These are phyloP conservation scores for Nepenthes gracilis DNA, from an alignment of 148 eudicot species.

Conservation along the genomic window DNA sequence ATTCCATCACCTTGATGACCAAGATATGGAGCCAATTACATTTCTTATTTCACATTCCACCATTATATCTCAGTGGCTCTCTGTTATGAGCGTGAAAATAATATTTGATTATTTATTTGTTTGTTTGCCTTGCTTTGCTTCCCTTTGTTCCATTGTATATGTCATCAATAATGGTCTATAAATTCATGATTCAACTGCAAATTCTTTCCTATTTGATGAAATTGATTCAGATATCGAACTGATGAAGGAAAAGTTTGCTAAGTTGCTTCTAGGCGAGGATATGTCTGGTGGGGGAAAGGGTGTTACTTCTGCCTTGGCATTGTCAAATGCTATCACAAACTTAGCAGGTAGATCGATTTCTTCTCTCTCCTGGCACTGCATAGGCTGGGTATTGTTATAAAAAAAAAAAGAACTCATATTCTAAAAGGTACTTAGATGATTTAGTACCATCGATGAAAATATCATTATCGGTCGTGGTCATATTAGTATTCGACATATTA, in stretches of 20 bases:
- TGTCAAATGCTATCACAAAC: constrained; percentile 75
- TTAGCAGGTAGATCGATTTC: constrained; percentile 44
- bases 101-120: too few species aligned
- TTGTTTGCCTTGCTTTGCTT: not conserved
- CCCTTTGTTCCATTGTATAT: not conserved
- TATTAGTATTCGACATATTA: too few species aligned
- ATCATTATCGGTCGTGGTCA: too few species aligned
- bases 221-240: constrained; percentile 22
- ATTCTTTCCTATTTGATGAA: not conserved
- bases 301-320: constrained; percentile 52
- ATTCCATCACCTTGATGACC: too few species aligned
- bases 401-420: not conserved
- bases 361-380: too few species aligned
- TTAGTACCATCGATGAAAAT: too few species aligned
- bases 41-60: too few species aligned
- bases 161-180: not conserved
- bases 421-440: too few species aligned
- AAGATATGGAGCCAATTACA: too few species aligned
- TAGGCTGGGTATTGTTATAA: too few species aligned
- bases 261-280: constrained; percentile 51
- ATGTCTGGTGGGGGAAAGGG: constrained; percentile 71
- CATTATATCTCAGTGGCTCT: too few species aligned
- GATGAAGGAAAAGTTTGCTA: constrained; percentile 51
- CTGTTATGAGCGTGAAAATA: too few species aligned
- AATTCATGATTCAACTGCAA: not conserved